A percentile compares a stretch with the other conserved stretches of the same genome.
phyloP scores from a whole-genome alignment of 2,329 filamentous ascomycete genomes.

The Exophiala sideris region DNA sequence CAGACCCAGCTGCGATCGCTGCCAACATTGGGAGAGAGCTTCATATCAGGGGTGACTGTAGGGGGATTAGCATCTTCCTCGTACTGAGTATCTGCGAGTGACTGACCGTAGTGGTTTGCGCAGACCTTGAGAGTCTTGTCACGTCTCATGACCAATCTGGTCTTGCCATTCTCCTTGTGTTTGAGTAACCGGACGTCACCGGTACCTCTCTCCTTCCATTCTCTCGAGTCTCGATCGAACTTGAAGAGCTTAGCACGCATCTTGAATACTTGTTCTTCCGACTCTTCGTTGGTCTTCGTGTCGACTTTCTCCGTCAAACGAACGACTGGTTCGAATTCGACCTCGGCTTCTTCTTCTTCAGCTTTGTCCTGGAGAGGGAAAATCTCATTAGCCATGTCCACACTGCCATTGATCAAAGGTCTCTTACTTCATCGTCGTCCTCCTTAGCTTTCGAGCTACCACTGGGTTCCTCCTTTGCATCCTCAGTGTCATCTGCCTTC shows the following conservation, averaged over 20 bases:
- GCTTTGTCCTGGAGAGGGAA: conserved; percentile 47
- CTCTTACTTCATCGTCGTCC: conserved; percentile 51
- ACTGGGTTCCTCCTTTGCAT: conserved; percentile 79
- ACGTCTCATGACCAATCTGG: conserved; percentile 93
- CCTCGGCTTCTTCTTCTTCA: conserved; percentile 81
- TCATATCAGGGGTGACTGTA: conserved; percentile 94
- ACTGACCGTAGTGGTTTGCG: conserved; percentile 98
- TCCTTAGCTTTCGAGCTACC: conserved; percentile 80
- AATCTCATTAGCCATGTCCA: conserved; percentile 26
- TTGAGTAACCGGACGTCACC: conserved; percentile 94
- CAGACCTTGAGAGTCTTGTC: conserved; percentile 99
- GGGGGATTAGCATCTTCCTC: conserved; percentile 25
- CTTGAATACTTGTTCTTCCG: conserved; percentile 97
- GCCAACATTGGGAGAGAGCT: conserved; percentile 94
- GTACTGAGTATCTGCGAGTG: neutral
- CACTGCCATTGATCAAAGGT: neutral
- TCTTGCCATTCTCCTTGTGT: conserved; percentile 99
- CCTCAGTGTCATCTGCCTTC: conserved; percentile 76
- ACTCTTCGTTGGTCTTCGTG: conserved; percentile 96
- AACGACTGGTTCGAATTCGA: conserved; percentile 96
- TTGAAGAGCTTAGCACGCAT: conserved; percentile 99
- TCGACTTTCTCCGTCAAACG: conserved; percentile 96
- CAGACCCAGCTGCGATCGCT: conserved; percentile 99
- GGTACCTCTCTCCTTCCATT: conserved; percentile 99
- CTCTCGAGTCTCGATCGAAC: conserved; percentile 84